A percentile compares a stretch with the other conserved stretches of the same genome.
These are phyloP conservation scores for Geotrichum europaeum DNA, from an alignment of 1,139 yeast genomes.

Conservation along the genomic window DNA sequence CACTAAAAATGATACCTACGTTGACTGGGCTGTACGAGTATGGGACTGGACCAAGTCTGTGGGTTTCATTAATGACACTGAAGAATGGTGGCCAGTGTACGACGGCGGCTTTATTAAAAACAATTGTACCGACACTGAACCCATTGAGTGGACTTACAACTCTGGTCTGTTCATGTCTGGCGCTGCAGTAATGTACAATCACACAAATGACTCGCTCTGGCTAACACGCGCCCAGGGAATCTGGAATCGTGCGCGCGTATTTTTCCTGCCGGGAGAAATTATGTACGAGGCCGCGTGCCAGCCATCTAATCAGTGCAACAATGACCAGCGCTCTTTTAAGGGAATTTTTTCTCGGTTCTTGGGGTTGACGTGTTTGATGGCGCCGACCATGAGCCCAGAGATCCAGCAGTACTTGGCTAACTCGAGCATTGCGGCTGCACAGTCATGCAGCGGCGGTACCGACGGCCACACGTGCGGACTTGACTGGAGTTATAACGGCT, in stretches of 20 bases:
- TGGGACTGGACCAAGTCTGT: conserved; percentile 77
- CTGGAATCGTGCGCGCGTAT: conserved; percentile 44
- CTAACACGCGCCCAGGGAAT: conserved; percentile 40
- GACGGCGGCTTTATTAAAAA: conserved; percentile 71
- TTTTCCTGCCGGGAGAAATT: conserved; percentile 55
- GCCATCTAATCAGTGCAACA: conserved; percentile 58
- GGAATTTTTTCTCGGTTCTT: conserved; percentile 74
- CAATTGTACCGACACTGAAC: conserved; percentile 58
- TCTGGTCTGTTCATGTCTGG: conserved; percentile 79
- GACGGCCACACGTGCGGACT: conserved; percentile 90
- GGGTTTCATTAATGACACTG: conserved; percentile 46
- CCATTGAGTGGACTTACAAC: conserved; percentile 81
- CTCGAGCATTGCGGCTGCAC: conserved; percentile 76
- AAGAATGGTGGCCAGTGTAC: conserved; percentile 43
- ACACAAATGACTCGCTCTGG: conserved; percentile 70
- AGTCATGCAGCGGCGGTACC: conserved; percentile 75
- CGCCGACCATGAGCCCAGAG: conserved; percentile 53
- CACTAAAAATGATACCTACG: conserved; percentile 64
- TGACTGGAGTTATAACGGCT: conserved; percentile 62
- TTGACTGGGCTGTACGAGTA: conserved; percentile 73
- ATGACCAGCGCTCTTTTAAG: conserved; percentile 86
- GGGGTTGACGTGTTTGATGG: conserved; percentile 66
- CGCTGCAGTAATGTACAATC: conserved; percentile 72
- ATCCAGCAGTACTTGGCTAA: conserved; percentile 50
- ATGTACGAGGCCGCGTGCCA: conserved; percentile 85